Evolutionary conservation across 2,329 filamentous ascomycete genomes (phyloP).

Genomic region (Fusarium sp.): DNA sequence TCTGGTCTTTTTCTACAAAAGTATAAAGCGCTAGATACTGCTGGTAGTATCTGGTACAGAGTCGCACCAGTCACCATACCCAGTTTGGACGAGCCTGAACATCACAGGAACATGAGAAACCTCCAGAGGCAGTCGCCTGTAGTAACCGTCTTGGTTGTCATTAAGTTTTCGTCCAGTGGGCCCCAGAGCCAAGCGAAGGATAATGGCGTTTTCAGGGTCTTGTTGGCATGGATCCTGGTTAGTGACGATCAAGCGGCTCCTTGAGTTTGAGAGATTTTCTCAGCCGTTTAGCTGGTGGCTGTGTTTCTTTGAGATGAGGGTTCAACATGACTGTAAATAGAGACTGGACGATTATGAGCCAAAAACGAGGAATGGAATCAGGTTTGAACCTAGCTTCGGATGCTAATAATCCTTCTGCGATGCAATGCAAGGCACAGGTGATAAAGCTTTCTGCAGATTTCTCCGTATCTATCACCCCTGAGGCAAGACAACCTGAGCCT

Average conservation of each 20-base stretch:
- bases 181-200: conserved; percentile 1
- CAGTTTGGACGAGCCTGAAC: neutral
- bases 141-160: neutral
- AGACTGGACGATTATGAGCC: neutral
- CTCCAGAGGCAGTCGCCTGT: neutral
- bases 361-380: neutral
- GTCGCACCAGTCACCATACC: neutral
- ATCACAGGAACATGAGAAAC: neutral
- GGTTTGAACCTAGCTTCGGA: neutral
- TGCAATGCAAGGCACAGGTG: conserved; percentile 8
- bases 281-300: neutral
- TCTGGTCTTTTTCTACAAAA: neutral
- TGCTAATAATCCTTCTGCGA: neutral
- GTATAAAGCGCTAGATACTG: neutral
- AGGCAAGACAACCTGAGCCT: neutral
- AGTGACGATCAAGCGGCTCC: neutral
- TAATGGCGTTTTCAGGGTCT: conserved; percentile 28
- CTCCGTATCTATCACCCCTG: neutral
- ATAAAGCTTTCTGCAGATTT: conserved; percentile 10
- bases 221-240: neutral
- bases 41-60: neutral
- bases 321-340: neutral
- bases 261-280: conserved; percentile 35
- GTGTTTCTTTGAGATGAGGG: neutral
- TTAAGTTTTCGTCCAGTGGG: neutral